These are phyloP conservation scores for Mucor lusitanicus DNA, from an alignment of 371 early-diverging fungal species.

Conservation along the genomic window DNA sequence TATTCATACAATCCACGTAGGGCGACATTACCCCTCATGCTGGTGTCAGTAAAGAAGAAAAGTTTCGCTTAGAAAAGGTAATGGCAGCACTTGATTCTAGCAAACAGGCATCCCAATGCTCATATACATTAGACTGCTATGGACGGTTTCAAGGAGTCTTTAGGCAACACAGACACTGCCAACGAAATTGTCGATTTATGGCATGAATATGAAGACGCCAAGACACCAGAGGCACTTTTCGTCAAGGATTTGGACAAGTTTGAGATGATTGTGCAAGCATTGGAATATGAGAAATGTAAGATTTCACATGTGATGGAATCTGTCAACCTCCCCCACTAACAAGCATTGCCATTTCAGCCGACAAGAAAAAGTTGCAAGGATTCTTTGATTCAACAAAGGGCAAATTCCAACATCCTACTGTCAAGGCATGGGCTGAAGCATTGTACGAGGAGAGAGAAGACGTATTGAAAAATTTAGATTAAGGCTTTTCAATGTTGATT, in stretches of 20 bases:
- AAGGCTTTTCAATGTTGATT: neutral
- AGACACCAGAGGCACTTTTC: constrained; percentile 77
- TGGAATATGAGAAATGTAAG: constrained; percentile 88
- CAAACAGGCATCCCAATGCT: neutral
- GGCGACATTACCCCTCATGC: constrained; percentile 92
- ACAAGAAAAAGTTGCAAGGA: constrained; percentile 63
- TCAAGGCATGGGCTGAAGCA: constrained; percentile 82
- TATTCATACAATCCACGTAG: constrained; percentile 20
- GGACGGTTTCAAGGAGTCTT: constrained; percentile 57
- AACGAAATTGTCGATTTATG: constrained; percentile 78
- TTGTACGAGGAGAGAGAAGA: constrained; percentile 66
- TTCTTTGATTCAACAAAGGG: constrained; percentile 83
- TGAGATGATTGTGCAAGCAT: constrained; percentile 93
- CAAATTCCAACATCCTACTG: constrained; percentile 80
- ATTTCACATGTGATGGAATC: neutral
- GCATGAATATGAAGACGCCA: constrained; percentile 86
- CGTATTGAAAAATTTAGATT: constrained; percentile 17
- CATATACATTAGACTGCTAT: constrained; percentile 64
- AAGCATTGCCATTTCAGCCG: constrained; percentile 42
- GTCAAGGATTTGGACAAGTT: constrained; percentile 94
- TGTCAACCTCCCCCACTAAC: neutral
- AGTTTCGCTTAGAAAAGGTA: constrained; percentile 72
- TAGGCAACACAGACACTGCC: constrained; percentile 64
- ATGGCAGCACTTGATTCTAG: neutral
- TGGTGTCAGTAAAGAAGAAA: constrained; percentile 80